Base-by-base conservation (phyloP, 805 yeast genomes). In the Hemisphaericaspora nanyangensis region DNA sequence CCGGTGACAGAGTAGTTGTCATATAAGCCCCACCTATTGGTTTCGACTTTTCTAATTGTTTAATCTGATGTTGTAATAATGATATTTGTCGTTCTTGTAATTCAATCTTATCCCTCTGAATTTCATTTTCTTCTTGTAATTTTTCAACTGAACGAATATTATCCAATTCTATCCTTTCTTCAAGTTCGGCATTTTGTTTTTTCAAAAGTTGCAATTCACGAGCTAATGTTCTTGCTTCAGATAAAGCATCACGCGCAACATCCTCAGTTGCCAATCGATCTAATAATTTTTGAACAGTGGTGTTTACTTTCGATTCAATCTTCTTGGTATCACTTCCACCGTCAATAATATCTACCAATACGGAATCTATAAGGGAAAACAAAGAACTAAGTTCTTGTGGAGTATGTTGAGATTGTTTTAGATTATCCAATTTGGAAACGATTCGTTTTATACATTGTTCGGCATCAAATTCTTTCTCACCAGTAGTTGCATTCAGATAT, bases 261-360 rank as follows among this genome's bases (percentile, higher is more conserved):
- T 63, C 65, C 36, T 63, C 69, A 3, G 67, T 54, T 6, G 53
- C 50, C 40, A 62, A 40, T 26, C 63, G 49, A 38, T 65, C 68
- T 54, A 64, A 55, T 16, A 63, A 45, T 26, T 62, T 50, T 33
- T 63, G 69, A 13, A 68, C 56, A 1, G 67, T 49, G 35, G 55
- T 52, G 36, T 54, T 55, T 20, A 63, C 45, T 2, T 56, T 61
- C n/a, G 63, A 43, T 15, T 50, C 52, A 22, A 50, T 38, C 24
- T 45, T 40, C 5, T 20, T 19, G 0, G 61, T 50, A 25, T 58
- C 63, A n/a, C 11, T 22, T n/a, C n/a, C n/a, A n/a, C n/a, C n/a
- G 4, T 58, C 48, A 18, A 59, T 44, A 5, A 65, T 46, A 30
- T 63, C 67, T 17, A 52, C 57, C 31, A 65, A 43, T 3, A 67